Evolutionary conservation across 164 flowering plant species (phyloP), one percentile per base, ranked within the genome.

Genomic region (Aristolochia contorta): DNA sequence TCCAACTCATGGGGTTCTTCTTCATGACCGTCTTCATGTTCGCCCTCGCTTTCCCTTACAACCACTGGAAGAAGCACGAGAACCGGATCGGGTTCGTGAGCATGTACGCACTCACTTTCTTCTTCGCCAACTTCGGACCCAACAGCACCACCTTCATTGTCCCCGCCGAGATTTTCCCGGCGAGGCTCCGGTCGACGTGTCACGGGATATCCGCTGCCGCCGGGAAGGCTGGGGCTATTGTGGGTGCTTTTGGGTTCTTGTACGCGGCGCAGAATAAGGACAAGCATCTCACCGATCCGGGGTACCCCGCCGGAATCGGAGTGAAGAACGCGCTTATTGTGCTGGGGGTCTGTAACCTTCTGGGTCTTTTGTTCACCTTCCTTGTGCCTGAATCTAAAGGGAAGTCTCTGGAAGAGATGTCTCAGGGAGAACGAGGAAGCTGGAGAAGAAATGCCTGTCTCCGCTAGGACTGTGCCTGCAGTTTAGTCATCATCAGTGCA

Each of bases 121-220:
- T 63, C 66, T 63, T 63, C 21, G 51, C 59, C 24, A 63, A 63
- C 27, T 63, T 63, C 51, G 60, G 66, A 2, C 66, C 66, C 16
- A 63, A 63, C 45, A 21, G 51, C 52, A 63, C 60, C 16, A 63
- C 66, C 43, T 63, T 63, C 47, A 30, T 63, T 1, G 51, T 63
- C 12, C 66, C 66, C 2, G 64, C 64, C 2, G 64, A 61, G 64
- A 61, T 61, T 16, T 61, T 61, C 15, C 57, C 64, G 23, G 66
- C 66, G 0, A 63, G 66, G 43, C 49, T 66, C 5, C 23, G 69
- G 59, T 66, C 69, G 3, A 66, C 69, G 13, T 66, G 69, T 45
- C 69, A 66, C n/a, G 69, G 69, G 7, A 66, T 66, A 16, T 66
- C 69, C 6, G 69, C 69, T 0, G 67, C 64, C 0, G 52, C 57